phyloP scores from a whole-genome alignment of 257 asterid genomes.

The Paraleonurus japonicus region DNA sequence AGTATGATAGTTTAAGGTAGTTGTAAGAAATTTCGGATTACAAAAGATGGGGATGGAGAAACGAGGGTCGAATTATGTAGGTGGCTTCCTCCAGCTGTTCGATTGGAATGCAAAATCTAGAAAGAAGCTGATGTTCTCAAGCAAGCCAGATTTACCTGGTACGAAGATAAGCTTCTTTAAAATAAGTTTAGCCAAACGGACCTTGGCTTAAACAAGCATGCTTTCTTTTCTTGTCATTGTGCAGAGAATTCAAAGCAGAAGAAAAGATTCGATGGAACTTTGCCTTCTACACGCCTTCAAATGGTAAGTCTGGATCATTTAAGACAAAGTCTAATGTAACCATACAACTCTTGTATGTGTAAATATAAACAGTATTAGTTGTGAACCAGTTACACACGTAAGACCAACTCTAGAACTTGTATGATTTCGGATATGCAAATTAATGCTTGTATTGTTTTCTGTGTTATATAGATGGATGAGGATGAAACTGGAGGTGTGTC shows the following conservation, averaged over 20 bases:
- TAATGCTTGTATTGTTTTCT: neutral
- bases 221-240: conserved; percentile 19
- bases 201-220: neutral
- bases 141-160: conserved; percentile 84
- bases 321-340: no score
- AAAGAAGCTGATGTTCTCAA: conserved; percentile 66
- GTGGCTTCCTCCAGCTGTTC: conserved; percentile 84
- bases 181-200: no score
- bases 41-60: conserved; percentile 64
- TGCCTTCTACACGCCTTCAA: conserved; percentile 58
- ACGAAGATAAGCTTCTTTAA: conserved; percentile 3
- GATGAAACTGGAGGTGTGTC: conserved; percentile 51
- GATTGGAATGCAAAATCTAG: conserved; percentile 94
- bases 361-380: neutral
- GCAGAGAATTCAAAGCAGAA: conserved; percentile 83
- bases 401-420: no score
- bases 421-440: no score
- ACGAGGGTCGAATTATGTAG: conserved; percentile 70
- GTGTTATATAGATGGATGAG: conserved; percentile 51
- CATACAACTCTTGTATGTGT: neutral
- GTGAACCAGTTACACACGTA: no score
- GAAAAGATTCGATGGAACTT: conserved; percentile 62
- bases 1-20: conserved; percentile 7
- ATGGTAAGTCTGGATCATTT: conserved; percentile 39
- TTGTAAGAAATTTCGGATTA: conserved; percentile 9